Evolutionary conservation across 805 yeast genomes (phyloP), one percentile per base, ranked within the genome.

Genomic region (Barnettozyma populi): DNA sequence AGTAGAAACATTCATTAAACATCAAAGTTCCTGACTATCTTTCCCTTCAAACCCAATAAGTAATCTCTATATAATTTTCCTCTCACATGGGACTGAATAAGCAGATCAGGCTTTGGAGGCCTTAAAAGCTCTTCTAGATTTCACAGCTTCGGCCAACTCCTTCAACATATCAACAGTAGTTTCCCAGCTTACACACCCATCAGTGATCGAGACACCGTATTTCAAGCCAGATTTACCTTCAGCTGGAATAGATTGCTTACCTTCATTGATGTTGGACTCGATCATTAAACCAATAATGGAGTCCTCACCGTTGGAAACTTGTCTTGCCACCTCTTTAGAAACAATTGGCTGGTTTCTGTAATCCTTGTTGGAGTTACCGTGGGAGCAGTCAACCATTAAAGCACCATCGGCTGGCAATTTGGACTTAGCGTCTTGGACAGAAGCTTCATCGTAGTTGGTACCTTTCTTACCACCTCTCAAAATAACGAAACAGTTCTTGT

Each of bases 301-400:
- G 45, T 79, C 77, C 67, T 89, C 95, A 61, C 99, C 99, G 25
- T 70, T 72, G 34, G 86, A 70, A 41, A 92, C 74, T 71, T 94
- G 98, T 57, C 79, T 80, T 43, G 92, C 89, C 47, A 92, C 94
- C 49, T 75, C 80, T 25, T 76, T 71, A 56, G 89, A 83, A n/a
- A 94, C 99, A 67, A 76, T 82, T 50, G 99, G 97, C 73, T 94
- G 99, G 73, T 94, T 94, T 65, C 82, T 79, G 82, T 79, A 90
- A 72, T 94, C 94, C 72, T 94, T 94, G 69, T 77, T 82, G 35
- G 97, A 90, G 76, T 94, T 94, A 61, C 97, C 99, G 70, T 94
- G 99, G 41, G 97, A 90, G 72, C 97, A 94, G 72, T 94, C 99
- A 52, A 94, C 86, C 99, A 94, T 94, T 60, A 89, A 68, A 44